Percentiles rank a stretch among this genome's conserved stretches.
These are phyloP conservation scores for Byssothecium circinans DNA, from an alignment of 2,329 filamentous ascomycete species.

Conservation along the genomic window DNA sequence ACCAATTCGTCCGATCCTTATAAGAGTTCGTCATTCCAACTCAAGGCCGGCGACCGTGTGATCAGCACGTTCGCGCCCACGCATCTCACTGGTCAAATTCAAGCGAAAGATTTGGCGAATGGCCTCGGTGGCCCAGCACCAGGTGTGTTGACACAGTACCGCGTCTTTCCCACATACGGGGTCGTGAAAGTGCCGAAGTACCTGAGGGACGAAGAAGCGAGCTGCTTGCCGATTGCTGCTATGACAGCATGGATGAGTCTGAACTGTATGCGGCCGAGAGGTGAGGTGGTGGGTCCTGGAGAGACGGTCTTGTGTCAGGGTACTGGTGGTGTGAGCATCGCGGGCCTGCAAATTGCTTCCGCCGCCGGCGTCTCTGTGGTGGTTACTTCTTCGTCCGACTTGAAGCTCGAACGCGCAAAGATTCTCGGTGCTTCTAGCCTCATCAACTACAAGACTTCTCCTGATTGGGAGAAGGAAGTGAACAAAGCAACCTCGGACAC, in stretches of 20 bases:
- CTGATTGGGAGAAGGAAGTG: conserved; percentile 63
- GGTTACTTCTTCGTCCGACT: conserved; percentile 60
- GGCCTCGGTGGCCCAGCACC: conserved; percentile 63
- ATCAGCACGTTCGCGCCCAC: conserved; percentile 63
- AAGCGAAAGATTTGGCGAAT: conserved; percentile 56
- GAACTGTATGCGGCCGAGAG: conserved; percentile 61
- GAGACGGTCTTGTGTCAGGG: conserved; percentile 47
- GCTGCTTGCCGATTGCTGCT: conserved; percentile 62
- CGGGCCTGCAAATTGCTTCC: conserved; percentile 46
- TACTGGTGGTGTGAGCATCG: conserved; percentile 49
- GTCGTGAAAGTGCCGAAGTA: conserved; percentile 61
- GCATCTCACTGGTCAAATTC: conserved; percentile 62
- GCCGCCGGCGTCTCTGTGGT: conserved; percentile 54
- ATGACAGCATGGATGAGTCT: conserved; percentile 68
- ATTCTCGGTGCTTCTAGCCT: conserved; percentile 60
- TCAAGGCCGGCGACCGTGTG: conserved; percentile 61
- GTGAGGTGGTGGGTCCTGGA: conserved; percentile 50
- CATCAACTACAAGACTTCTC: conserved; percentile 62
- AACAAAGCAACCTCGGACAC: conserved; percentile 48
- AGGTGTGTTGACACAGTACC: conserved; percentile 62
- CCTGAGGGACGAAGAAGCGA: conserved; percentile 61
- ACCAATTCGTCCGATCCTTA: conserved; percentile 48
- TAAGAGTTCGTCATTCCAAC: conserved; percentile 43
- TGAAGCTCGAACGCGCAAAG: conserved; percentile 57
- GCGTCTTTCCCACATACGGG: conserved; percentile 60